Evolutionary conservation across 1,284 basidiomycete genomes (phyloP).

Genomic region (Malassezia globosa): DNA sequence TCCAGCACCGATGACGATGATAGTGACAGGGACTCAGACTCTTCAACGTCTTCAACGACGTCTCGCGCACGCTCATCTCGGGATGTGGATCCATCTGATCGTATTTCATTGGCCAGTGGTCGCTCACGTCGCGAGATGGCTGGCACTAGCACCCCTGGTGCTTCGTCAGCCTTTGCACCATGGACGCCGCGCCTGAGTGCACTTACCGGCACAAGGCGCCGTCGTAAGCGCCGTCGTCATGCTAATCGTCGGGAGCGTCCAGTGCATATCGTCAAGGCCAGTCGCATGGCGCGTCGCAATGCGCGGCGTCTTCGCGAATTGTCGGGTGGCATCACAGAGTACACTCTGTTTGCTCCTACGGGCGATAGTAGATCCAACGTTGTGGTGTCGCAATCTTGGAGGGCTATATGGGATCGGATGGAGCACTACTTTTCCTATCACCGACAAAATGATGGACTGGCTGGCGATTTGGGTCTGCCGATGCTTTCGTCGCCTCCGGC

Average conservation of each 20-base stretch:
- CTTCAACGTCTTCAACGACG: neutral
- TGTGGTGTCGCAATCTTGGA: slow-evolving; percentile 21
- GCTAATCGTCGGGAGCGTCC: neutral
- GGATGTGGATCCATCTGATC: neutral
- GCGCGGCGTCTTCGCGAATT: slow-evolving; percentile 33
- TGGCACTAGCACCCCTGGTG: neutral
- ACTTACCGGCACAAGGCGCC: slow-evolving; percentile 4
- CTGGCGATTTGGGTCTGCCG: slow-evolving; percentile 33
- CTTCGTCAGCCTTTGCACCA: neutral
- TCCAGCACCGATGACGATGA: slow-evolving; percentile 16
- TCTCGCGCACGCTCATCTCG: neutral
- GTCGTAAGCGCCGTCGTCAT: neutral
- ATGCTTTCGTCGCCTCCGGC: slow-evolving; percentile 1
- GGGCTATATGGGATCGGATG: slow-evolving; percentile 26
- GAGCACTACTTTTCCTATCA: slow-evolving; percentile 34
- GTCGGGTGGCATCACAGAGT: slow-evolving; percentile 43
- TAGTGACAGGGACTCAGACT: slow-evolving; percentile 18
- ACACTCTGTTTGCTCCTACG: slow-evolving; percentile 38
- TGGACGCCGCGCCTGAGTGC: slow-evolving; percentile 10
- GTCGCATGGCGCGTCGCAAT: slow-evolving; percentile 37
- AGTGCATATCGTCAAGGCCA: slow-evolving; percentile 20
- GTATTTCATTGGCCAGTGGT: neutral
- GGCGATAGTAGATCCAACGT: slow-evolving; percentile 21
- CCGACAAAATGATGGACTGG: slow-evolving; percentile 30
- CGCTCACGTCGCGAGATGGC: slow-evolving; percentile 9